A percentile compares a stretch with the other conserved stretches of the same genome.
Evolutionary conservation across 2,329 filamentous ascomycete species (phyloP).

Genomic region (Botrytis pseudocinerea): DNA sequence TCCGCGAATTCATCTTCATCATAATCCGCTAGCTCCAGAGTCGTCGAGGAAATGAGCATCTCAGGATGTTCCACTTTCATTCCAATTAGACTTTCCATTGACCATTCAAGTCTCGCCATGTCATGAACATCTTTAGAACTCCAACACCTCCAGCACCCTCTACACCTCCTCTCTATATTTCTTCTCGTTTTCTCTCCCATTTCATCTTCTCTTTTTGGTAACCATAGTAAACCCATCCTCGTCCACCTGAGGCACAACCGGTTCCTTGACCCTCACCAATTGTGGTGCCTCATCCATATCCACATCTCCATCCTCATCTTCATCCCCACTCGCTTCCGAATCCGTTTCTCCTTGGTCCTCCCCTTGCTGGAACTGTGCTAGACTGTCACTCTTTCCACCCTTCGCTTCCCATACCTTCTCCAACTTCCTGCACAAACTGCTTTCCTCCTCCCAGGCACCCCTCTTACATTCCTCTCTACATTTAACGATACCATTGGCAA

Average conservation of each 20-base stretch:
- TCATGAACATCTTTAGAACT: neutral
- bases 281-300: constrained; percentile 71
- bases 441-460: constrained; percentile 61
- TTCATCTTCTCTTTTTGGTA: constrained; percentile 59
- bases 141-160: neutral
- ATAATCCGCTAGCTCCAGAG: neutral
- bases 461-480: constrained; percentile 63
- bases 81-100: neutral
- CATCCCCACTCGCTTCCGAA: constrained; percentile 56
- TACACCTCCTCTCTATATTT: neutral
- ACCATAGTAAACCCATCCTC: constrained; percentile 82
- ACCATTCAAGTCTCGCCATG: neutral
- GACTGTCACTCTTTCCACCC: constrained; percentile 57
- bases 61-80: neutral
- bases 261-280: constrained; percentile 59
- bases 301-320: constrained; percentile 57
- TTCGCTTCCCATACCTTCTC: constrained; percentile 63
- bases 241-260: constrained; percentile 69
- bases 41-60: neutral
- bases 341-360: constrained; percentile 60
- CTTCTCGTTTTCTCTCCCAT: no score
- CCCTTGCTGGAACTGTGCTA: constrained; percentile 50
- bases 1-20: neutral
- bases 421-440: constrained; percentile 64
- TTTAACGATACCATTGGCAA: constrained; percentile 72